Evolutionary conservation across 345 rosid species (phyloP).

Genomic region (Salix purpurea): DNA sequence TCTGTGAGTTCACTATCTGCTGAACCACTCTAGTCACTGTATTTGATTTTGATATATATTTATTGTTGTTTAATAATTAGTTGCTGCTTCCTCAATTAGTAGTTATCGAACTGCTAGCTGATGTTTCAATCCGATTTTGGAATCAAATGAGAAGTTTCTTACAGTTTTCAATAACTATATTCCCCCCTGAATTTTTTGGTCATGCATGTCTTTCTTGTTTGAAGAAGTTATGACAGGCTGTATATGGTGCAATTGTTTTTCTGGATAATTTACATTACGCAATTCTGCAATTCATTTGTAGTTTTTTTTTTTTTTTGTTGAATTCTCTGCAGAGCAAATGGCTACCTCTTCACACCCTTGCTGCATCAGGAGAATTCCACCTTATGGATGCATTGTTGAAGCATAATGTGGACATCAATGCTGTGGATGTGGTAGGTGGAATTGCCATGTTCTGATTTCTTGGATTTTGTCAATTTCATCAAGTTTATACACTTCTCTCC

Average conservation of each 20-base stretch:
- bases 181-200: not conserved
- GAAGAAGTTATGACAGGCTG: not conserved
- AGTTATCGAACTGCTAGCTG: not conserved
- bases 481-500: not conserved
- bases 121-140: not conserved
- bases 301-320: not conserved
- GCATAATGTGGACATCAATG: conserved; percentile 74
- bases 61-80: not conserved
- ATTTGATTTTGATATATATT: not conserved
- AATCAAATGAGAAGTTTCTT: not conserved
- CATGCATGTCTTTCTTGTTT: not conserved
- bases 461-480: not conserved
- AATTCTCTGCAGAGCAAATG: conserved; percentile 39
- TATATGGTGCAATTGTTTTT: not conserved
- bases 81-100: not conserved
- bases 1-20: conserved; percentile 54
- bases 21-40: not conserved
- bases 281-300: not conserved
- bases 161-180: not conserved
- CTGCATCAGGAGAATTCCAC: conserved; percentile 86
- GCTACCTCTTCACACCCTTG: conserved; percentile 83
- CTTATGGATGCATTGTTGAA: conserved; percentile 69
- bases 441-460: not conserved
- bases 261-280: not conserved
- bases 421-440: conserved; percentile 55